A percentile compares a stretch with the other conserved stretches of the same genome.
phyloP scores from a whole-genome alignment of 108 stramenopile genomes.

The Nitzschia inconspicua region DNA sequence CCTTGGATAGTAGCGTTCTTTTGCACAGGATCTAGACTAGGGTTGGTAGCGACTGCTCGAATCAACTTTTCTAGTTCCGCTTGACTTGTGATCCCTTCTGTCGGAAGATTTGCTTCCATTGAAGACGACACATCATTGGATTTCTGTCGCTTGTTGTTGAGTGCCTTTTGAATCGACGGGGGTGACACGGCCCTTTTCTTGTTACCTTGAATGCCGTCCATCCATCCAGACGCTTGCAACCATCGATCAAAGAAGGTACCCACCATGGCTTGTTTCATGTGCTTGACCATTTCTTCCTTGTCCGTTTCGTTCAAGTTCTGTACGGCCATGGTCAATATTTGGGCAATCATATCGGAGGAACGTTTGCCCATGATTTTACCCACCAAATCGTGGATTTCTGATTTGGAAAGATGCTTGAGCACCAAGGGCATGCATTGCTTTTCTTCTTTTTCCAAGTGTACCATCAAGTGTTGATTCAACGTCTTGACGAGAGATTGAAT shows the following conservation, averaged over 20 bases:
- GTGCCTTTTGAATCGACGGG: not conserved
- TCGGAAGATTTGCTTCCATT: not conserved
- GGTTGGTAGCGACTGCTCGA: conserved; percentile 77
- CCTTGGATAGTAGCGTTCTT: conserved; percentile 86
- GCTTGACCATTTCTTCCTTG: conserved; percentile 77
- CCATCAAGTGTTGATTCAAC: conserved; percentile 65
- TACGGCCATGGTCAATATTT: conserved; percentile 92
- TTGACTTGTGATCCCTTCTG: conserved; percentile 55
- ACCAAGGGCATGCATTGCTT: conserved; percentile 86
- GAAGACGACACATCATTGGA: not conserved
- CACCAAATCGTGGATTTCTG: conserved; percentile 82
- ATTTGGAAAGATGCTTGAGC: conserved; percentile 71
- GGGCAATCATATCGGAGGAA: conserved; percentile 72
- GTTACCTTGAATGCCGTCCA: conserved; percentile 15
- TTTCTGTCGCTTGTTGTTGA: not conserved
- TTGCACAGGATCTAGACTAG: conserved; percentile 56
- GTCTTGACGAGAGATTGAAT: conserved; percentile 50
- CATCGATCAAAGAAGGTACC: conserved; percentile 91
- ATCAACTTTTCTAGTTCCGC: conserved; percentile 82
- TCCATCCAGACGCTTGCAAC: conserved; percentile 83
- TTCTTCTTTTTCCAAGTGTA: conserved; percentile 87
- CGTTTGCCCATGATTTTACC: conserved; percentile 91
- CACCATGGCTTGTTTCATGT: conserved; percentile 90
- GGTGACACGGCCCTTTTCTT: not conserved
- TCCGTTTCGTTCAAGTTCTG: conserved; percentile 77